phyloP scores from a whole-genome alignment of 148 eudicot genomes.

The Selenicereus undatus region DNA sequence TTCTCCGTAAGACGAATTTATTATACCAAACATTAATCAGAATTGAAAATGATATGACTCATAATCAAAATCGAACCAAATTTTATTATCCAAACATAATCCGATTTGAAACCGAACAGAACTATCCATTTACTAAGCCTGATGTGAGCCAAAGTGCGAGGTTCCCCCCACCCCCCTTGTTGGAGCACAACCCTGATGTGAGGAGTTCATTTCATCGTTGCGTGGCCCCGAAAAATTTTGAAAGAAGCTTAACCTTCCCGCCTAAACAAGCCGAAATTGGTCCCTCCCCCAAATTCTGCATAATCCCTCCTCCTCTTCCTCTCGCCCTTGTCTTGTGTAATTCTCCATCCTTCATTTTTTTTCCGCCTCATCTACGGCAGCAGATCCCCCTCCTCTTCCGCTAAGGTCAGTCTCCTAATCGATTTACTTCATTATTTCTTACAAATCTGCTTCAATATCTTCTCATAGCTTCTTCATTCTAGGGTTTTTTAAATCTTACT shows the following conservation, averaged over 20 bases:
- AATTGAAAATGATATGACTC: too few relatives aligned
- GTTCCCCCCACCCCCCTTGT: too few relatives aligned
- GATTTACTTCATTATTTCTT: not conserved
- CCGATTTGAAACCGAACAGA: too few relatives aligned
- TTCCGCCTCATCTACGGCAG: not conserved
- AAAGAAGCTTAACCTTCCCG: conserved; percentile 10
- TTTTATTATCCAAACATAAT: too few relatives aligned
- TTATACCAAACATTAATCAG: too few relatives aligned
- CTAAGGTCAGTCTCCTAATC: not conserved
- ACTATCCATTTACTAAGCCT: too few relatives aligned
- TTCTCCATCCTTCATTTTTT: too few relatives aligned
- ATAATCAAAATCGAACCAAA: too few relatives aligned
- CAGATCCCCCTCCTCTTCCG: not conserved
- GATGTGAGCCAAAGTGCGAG: too few relatives aligned
- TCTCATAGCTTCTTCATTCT: not conserved
- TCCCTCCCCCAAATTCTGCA: not conserved
- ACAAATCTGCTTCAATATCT: not conserved
- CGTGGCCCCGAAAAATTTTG: not conserved
- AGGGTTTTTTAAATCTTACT: not conserved
- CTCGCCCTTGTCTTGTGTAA: not conserved
- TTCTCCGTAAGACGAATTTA: too few relatives aligned
- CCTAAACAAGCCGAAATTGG: conserved; percentile 14
- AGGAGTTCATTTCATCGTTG: not conserved
- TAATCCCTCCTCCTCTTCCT: not conserved
- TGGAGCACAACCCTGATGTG: too few relatives aligned